These are phyloP conservation scores for Alternaria ethzedia DNA, from an alignment of 2,329 filamentous ascomycete genomes.

Conservation along the genomic window DNA sequence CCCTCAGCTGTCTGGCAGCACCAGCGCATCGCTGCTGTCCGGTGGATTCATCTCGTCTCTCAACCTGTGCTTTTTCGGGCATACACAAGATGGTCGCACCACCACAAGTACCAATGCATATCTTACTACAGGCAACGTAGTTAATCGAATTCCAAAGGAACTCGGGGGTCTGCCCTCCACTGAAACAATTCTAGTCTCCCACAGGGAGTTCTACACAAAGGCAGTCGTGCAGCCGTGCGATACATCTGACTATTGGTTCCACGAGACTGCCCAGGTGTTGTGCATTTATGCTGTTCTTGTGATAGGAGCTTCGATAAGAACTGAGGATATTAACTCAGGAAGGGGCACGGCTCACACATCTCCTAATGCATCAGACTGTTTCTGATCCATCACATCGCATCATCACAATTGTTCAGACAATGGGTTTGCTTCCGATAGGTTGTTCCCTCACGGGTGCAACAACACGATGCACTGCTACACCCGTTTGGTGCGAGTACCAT, in stretches of 20 bases:
- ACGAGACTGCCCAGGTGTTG: not conserved
- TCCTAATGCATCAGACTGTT: not conserved
- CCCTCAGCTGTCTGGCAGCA: no score
- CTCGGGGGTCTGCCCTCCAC: not conserved
- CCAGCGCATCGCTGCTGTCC: not conserved
- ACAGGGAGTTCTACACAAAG: not conserved
- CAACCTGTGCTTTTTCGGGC: not conserved
- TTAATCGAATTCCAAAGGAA: no score
- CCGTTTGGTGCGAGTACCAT: conserved; percentile 5
- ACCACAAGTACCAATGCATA: not conserved
- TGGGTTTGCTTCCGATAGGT: not conserved
- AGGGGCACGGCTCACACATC: not conserved
- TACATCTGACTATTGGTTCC: not conserved
- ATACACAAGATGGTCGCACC: not conserved
- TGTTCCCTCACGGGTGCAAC: not conserved
- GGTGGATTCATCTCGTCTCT: not conserved
- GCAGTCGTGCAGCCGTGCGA: not conserved
- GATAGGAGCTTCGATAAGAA: not conserved
- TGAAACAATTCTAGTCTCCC: not conserved
- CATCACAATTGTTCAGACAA: not conserved
- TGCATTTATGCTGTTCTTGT: not conserved
- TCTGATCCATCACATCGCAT: not conserved
- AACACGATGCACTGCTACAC: conserved; percentile 2
- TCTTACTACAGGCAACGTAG: not conserved
- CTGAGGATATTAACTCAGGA: not conserved